Conservation (phyloP, 352 stramenopile species). For the Peronospora belbahrii region DNA sequence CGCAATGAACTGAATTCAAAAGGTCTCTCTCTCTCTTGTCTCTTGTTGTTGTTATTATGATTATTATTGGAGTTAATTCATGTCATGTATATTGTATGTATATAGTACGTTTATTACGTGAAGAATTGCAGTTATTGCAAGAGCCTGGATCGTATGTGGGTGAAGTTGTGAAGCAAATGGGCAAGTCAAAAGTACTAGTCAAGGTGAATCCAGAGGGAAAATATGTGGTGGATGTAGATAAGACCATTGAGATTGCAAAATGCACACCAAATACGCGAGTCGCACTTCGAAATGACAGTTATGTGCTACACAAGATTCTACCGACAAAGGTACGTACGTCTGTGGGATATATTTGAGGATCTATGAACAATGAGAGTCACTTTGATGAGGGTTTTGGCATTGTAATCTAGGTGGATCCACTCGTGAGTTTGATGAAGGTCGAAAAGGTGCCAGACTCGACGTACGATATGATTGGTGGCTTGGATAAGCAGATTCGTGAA, state of each 20-base stretch:
- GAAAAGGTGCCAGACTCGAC: conserved; percentile 99
- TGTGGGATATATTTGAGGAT: background rate
- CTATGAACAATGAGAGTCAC: conserved; percentile 9
- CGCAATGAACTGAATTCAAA: conserved; percentile 99
- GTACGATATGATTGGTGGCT: conserved; percentile 99
- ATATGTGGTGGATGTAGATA: conserved; percentile 99
- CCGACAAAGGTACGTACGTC: conserved; percentile 87
- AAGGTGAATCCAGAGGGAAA: conserved; percentile 99
- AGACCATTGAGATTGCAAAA: conserved; percentile 92
- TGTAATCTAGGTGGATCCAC: conserved; percentile 60
- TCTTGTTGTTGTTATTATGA: no score
- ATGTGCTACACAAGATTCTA: conserved; percentile 99
- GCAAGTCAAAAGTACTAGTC: conserved; percentile 98
- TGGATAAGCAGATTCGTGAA: conserved; percentile 99
- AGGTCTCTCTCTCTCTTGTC: conserved; percentile 65
- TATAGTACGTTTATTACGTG: conserved; percentile 93
- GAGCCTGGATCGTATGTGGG: conserved; percentile 97
- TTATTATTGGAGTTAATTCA: no score
- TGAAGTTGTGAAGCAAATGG: conserved; percentile 99
- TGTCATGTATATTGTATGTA: no score
- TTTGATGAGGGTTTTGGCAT: no score
- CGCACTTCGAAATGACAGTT: conserved; percentile 98
- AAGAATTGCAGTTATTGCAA: conserved; percentile 98
- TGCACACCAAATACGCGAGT: conserved; percentile 98
- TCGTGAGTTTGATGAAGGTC: conserved; percentile 93